Base-by-base conservation (phyloP, 1,284 basidiomycete species). In the Coniophora puteana region DNA sequence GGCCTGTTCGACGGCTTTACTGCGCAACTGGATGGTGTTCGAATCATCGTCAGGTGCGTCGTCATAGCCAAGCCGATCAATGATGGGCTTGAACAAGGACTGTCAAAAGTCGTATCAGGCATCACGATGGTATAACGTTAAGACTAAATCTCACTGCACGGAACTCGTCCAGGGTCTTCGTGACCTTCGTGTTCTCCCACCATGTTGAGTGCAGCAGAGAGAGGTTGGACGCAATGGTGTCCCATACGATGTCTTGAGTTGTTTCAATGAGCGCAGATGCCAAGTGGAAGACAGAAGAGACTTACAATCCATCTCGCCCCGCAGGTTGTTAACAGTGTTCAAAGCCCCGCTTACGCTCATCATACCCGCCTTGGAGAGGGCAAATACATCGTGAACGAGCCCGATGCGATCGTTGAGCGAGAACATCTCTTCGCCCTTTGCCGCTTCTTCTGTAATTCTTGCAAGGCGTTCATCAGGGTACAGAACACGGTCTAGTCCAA, bases 331-430 rank as follows among this genome's bases (percentile, higher is more conserved):
- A 45, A 89, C 70, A 36, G 94, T 69, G 18, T 76, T 80, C 49
- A 97, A 70, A 6, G 85, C 81, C 47, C 82, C 83, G 51, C 89
- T 89, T 24, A 91, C 76, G 47, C 83, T 76, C 38, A 78, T 70
- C 54, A 89, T 78, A 2, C 91, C 90, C 21, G 91, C 88, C 56
- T 86, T 82, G 26, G 90, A 79, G 24, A 96, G 74, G 1, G 85
- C 83, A 53, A 89, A 78, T 1, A 85, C 76, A 55, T 95, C 92
- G 47, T 84, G 80, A 23, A 94, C 77, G 11, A 97, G 71, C 17
- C 93, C 93, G 46, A 94, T 80, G 34, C 91, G 79, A 62, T 99
- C 95, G 49, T 89, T 83, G 43, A 92, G 69, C 5, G 83, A 76
- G 66, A 96, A 91, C 7, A 72, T 65, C 11, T 80, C 77, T 45